Evolutionary conservation across 139 green algal species (phyloP), one percentile per base, ranked within the genome.

Genomic region (Monoraphidium neglectum): DNA sequence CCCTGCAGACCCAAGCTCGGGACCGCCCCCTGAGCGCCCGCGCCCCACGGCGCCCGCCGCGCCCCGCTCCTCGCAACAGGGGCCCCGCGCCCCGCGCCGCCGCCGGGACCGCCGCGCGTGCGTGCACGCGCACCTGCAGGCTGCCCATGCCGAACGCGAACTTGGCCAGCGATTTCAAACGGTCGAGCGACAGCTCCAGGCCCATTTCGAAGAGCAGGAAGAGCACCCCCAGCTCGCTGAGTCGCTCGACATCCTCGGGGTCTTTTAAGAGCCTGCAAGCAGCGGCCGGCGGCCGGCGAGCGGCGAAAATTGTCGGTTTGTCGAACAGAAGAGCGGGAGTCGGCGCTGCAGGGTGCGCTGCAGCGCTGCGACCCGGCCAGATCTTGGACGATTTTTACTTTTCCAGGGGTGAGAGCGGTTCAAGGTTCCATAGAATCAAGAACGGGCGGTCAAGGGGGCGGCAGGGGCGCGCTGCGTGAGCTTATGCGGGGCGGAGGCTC

Each of bases 201-300:
- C 95, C 95, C 94, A 99, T 98, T 76, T 99, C 95, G 83, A 98
- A 99, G 37, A 99, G 86, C 82, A 99, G 75, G 78, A 99, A 99
- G 51, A 98, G 84, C 63, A 99, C 95, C 16, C 95, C 95, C 40
- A 99, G 87, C 86, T 99, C 94, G 1, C 81, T 91, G 23, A 99
- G 90, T 37, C 90, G 89, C 80, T 97, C 90, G 21, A 98, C 86
- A 43, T 99, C 93, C 64, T 95, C 79, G 21, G 93, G 84, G 73
- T 98, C 92, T 54, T 89, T 88, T 76, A 98, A 95, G 40, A 97
- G 78, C 67, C 90, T 95, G 84, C 32, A 24, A 1, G 30, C 28
- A 5, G 61, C 36, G 15, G 59, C 33, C 30, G 21, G 51, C 51
- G 21, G 51, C 18, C 18, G 51, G 51, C 51, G 21, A 21, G 51